Conservation (phyloP, 306 rosid species). For the Boehmeria nivea region DNA sequence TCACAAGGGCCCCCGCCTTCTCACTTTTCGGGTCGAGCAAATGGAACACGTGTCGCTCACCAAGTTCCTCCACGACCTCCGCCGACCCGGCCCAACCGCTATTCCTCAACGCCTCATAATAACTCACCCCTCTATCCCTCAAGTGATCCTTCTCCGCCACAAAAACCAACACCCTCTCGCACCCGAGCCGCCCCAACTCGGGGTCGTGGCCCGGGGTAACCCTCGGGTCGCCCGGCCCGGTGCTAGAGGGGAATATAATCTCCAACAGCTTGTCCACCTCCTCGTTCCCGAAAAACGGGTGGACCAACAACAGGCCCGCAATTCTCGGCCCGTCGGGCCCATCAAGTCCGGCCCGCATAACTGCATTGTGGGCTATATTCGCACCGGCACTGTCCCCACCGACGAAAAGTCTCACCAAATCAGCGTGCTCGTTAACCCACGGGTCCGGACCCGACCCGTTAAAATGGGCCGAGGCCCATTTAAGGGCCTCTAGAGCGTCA, state of each 20-base stretch:
- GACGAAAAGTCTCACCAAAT: neutral
- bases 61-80: constrained; percentile 18
- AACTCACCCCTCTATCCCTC: constrained; percentile 20
- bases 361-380: neutral
- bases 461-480: constrained; percentile 6
- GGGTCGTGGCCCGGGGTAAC: constrained; percentile 20
- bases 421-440: neutral
- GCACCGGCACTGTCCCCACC: neutral
- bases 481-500: constrained; percentile 1
- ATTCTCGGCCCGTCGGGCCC: neutral
- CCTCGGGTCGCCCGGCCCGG: constrained; percentile 27
- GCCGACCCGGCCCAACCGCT: constrained; percentile 26
- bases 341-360: neutral
- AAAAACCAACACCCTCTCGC: constrained; percentile 20
- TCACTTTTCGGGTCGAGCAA: constrained; percentile 3
- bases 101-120: constrained; percentile 11
- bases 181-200: constrained; percentile 15
- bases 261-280: constrained; percentile 16
- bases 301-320: neutral
- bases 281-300: constrained; percentile 5
- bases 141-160: constrained; percentile 24
- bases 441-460: neutral
- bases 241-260: constrained; percentile 14
- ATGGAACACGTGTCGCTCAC: constrained; percentile 24
- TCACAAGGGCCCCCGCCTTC: too few species aligned